Base-by-base conservation (phyloP, 148 eudicot genomes). In the Heliamphora exappendiculata region DNA sequence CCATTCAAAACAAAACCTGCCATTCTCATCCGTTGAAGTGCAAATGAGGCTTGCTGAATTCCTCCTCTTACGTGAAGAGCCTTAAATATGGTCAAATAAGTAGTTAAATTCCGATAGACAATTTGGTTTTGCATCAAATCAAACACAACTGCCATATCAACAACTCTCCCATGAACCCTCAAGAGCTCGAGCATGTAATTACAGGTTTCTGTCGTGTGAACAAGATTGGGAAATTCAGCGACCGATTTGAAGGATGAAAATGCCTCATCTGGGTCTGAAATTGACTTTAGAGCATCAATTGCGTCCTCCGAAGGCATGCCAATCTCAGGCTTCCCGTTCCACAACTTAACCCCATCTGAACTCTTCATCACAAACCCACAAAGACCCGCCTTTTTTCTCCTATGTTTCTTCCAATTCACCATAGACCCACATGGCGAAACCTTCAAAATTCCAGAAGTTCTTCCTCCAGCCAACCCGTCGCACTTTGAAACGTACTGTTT, bases 101-200 rank as follows among this genome's bases (percentile, higher is more conserved):
- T 95, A 78, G 72, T 70, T 78, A 85, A 82, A 86, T 76, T 88
- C 91, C 97, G 85, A 65, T 91, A 87, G 39, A 95, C 92, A 47
- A 92, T 95, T 78, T 92, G 94, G 81, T 85, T 89, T 84, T 95
- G 98, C 98, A 95, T 95, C 74, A 91, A 73, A 80, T 87, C 82
- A 82, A 95, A 95, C 81, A 95, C 96, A 77, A 83, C 62, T 24
- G 71, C 90, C 98, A 95, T 91, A 81, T 95, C 94, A 55, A 77
- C 75, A 4, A 93, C 76, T 80, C 87, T 85, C 14, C 83, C 54
- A 51, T 85, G 81, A 57, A 28, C 83, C 78, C 89, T 88, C 90
- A 95, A 78, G 64, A 86, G 72, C 80, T 89, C 91, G 72, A 95
- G 97, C 96, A 89, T 89, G 79, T 85, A 88, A 76, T 95, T 95